Conservation (phyloP, 2,329 filamentous ascomycete species). For the Talaromyces sp. region DNA sequence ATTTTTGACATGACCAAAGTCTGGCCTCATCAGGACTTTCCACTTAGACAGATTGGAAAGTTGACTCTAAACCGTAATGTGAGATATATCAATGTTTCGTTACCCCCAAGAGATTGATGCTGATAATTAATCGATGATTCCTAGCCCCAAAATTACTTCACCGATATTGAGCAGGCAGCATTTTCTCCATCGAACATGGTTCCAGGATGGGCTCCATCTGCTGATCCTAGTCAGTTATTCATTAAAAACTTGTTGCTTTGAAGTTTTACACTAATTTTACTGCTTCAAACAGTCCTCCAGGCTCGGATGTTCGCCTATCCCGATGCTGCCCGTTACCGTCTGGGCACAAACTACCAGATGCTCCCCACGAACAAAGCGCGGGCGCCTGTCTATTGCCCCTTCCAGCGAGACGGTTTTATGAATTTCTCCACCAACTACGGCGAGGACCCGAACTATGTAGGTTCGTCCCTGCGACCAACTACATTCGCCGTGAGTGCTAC, state of each 20-base stretch:
- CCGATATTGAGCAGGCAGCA: slow-evolving; percentile 63
- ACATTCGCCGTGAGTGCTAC: slow-evolving; percentile 15
- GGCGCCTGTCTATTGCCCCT: slow-evolving; percentile 48
- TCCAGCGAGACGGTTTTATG: slow-evolving; percentile 38
- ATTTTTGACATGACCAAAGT: slow-evolving; percentile 56
- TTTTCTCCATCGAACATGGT: slow-evolving; percentile 63
- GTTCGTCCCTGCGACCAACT: slow-evolving; percentile 21
- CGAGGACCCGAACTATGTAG: slow-evolving; percentile 53
- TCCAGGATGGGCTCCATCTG: slow-evolving; percentile 58
- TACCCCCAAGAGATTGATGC: neutral
- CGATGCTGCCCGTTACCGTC: slow-evolving; percentile 44
- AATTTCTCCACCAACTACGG: slow-evolving; percentile 52
- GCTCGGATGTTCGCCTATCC: slow-evolving; percentile 58
- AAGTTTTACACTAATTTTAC: slow-evolving; percentile 16
- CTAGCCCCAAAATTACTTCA: slow-evolving; percentile 56
- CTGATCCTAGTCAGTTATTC: slow-evolving; percentile 49
- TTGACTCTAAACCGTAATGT: slow-evolving; percentile 51
- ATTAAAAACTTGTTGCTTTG: neutral
- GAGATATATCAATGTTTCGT: slow-evolving; percentile 5
- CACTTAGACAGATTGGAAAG: slow-evolving; percentile 46
- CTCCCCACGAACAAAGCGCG: slow-evolving; percentile 36
- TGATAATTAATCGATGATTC: slow-evolving; percentile 5
- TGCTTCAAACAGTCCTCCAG: slow-evolving; percentile 46
- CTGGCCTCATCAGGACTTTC: slow-evolving; percentile 50
- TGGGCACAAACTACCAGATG: slow-evolving; percentile 39